phyloP scores from a whole-genome alignment of 345 rosid species.

The Gossypium arboreum region DNA sequence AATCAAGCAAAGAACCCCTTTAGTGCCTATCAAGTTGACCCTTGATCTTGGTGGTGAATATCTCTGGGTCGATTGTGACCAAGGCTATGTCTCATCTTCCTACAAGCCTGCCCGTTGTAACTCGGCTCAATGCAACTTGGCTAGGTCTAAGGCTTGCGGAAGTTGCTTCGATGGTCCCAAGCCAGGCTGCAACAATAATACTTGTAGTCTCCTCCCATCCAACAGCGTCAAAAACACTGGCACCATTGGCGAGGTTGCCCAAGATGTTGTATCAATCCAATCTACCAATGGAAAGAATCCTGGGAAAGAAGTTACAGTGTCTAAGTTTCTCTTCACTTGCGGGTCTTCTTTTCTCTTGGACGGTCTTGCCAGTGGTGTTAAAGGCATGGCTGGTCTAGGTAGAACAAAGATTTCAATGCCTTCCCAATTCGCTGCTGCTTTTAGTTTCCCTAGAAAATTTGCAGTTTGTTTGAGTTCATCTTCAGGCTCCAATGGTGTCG shows the following conservation, averaged over 20 bases:
- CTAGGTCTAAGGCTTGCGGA: background rate
- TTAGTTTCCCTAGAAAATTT: background rate
- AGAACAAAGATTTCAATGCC: background rate
- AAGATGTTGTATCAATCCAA: background rate
- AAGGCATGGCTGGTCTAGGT: background rate
- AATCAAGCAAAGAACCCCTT: slow-evolving; percentile 21
- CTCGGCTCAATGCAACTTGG: background rate
- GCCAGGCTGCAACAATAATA: background rate
- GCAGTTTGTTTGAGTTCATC: background rate
- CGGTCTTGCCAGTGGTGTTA: background rate
- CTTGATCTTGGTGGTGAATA: background rate
- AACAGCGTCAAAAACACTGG: background rate
- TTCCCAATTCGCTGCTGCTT: background rate
- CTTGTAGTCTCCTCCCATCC: background rate
- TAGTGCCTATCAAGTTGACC: background rate
- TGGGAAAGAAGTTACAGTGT: background rate
- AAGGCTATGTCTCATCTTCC: background rate
- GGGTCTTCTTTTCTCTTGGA: background rate
- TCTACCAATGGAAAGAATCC: background rate
- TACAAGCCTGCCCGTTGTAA: background rate
- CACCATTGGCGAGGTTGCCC: background rate
- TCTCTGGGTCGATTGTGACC: background rate
- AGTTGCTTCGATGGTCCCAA: background rate
- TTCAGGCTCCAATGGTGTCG: background rate
- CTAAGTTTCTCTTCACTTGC: background rate